phyloP scores from a whole-genome alignment of 1,284 basidiomycete species.

The Termitomyces sp. region DNA sequence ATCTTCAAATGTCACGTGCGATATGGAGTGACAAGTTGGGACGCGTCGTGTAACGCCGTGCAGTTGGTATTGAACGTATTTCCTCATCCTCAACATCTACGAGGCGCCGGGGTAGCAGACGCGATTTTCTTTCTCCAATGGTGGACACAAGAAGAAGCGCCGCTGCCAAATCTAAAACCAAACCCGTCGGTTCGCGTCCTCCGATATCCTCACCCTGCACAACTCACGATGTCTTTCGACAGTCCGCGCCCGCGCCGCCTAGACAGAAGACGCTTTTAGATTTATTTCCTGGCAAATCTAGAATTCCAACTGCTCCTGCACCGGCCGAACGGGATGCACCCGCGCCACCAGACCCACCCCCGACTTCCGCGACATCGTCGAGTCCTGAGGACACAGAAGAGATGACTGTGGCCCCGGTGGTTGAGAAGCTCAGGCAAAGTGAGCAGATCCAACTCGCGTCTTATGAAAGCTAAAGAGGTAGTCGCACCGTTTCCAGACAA shows the following conservation, averaged over 20 bases:
- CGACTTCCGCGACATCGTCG: background rate
- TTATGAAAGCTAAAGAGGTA: conserved; percentile 14
- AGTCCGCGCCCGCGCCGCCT: conserved; percentile 4
- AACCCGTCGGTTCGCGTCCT: conserved; percentile 19
- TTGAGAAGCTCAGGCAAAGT: conserved; percentile 14
- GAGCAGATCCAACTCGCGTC: background rate
- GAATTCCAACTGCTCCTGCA: background rate
- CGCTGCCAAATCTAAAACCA: conserved; percentile 18
- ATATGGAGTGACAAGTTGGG: background rate
- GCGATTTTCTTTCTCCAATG: conserved; percentile 6
- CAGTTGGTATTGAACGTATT: no score
- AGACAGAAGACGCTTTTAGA: conserved; percentile 35
- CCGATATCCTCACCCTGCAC: background rate
- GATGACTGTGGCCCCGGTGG: conserved; percentile 4
- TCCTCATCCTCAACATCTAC: background rate
- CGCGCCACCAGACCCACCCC: background rate
- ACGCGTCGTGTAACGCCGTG: conserved; percentile 8
- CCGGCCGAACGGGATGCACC: background rate
- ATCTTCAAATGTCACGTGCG: conserved; percentile 7
- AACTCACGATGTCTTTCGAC: conserved; percentile 3
- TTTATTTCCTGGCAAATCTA: conserved; percentile 25
- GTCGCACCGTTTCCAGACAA: conserved; percentile 45
- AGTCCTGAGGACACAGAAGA: background rate
- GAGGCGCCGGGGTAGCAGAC: background rate
- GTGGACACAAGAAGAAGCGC: conserved; percentile 16